Evolutionary conservation across 768 basidiomycete species (phyloP).

Genomic region (Trametes cubensis): DNA sequence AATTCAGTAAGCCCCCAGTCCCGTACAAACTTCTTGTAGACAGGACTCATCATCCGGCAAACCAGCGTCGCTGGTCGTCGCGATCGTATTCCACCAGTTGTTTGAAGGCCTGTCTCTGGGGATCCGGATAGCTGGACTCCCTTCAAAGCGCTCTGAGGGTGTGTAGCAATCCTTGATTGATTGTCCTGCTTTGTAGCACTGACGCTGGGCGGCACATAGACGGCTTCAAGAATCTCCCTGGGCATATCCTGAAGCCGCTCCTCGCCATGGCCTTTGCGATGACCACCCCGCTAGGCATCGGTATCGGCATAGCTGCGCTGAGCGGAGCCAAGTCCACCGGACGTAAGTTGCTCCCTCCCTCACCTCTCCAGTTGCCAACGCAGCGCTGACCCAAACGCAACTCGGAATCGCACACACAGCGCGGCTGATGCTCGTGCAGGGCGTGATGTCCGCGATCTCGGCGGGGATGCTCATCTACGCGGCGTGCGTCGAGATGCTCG

Average conservation of each 20-base stretch:
- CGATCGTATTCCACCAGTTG: slow-evolving; percentile 80
- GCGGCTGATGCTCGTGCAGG: slow-evolving; percentile 60
- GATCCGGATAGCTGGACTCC: slow-evolving; percentile 73
- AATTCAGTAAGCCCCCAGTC: slow-evolving; percentile 59
- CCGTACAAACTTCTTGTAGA: neutral
- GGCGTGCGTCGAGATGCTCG: slow-evolving; percentile 84
- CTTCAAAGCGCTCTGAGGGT: slow-evolving; percentile 32
- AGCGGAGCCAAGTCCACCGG: slow-evolving; percentile 33
- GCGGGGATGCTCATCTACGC: slow-evolving; percentile 86
- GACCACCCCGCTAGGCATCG: slow-evolving; percentile 74
- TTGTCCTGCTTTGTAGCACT: slow-evolving; percentile 14
- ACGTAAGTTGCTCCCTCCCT: slow-evolving; percentile 22
- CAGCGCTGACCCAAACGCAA: neutral
- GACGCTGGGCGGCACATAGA: neutral
- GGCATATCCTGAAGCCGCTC: slow-evolving; percentile 47
- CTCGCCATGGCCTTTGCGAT: slow-evolving; percentile 69
- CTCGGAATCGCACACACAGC: slow-evolving; percentile 38
- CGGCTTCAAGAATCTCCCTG: slow-evolving; percentile 35
- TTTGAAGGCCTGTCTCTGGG: slow-evolving; percentile 86
- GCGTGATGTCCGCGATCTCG: slow-evolving; percentile 79
- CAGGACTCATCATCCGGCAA: neutral
- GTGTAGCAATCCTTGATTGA: neutral
- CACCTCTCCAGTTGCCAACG: slow-evolving; percentile 1
- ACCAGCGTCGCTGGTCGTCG: slow-evolving; percentile 72
- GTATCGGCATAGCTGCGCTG: slow-evolving; percentile 56